Evolutionary conservation across 495 filamentous ascomycete species (phyloP).

Genomic region (Amniculicola lignicola): DNA sequence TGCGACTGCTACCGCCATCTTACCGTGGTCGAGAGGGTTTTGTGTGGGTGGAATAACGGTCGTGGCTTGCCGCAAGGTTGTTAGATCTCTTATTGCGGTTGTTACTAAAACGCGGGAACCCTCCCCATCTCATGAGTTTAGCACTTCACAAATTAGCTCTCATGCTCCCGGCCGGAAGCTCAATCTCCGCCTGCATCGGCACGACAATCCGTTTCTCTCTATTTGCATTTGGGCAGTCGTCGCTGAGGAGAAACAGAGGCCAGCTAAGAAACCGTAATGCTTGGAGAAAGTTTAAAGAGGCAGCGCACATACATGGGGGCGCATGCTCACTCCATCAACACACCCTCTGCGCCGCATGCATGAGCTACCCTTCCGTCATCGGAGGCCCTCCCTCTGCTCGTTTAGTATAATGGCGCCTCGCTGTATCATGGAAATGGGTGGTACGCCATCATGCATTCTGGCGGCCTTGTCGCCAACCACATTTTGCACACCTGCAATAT

Average conservation of each 20-base stretch:
- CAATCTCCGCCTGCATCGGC: slow-evolving; percentile 1
- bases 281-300: too few relatives aligned
- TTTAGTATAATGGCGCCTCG: neutral
- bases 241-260: neutral
- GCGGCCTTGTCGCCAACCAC: neutral
- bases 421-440: neutral
- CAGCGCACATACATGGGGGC: neutral
- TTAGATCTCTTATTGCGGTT: neutral
- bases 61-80: slow-evolving; percentile 6
- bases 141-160: neutral
- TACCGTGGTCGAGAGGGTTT: slow-evolving; percentile 1
- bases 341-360: slow-evolving; percentile 10
- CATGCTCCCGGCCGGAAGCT: slow-evolving; percentile 1
- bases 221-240: slow-evolving; percentile 15
- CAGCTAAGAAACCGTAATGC: too few relatives aligned
- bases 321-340: neutral
- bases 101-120: too few relatives aligned
- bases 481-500: too few relatives aligned
- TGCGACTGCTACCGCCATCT: neutral
- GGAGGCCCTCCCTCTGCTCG: neutral
- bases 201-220: neutral
- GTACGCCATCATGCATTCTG: slow-evolving; percentile 5
- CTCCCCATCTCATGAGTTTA: neutral
- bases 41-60: slow-evolving; percentile 5
- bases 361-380: slow-evolving; percentile 6